Percentiles rank a stretch among this genome's conserved stretches.
Conservation (phyloP, 805 yeast species). For the Ogataea populi-albae region DNA sequence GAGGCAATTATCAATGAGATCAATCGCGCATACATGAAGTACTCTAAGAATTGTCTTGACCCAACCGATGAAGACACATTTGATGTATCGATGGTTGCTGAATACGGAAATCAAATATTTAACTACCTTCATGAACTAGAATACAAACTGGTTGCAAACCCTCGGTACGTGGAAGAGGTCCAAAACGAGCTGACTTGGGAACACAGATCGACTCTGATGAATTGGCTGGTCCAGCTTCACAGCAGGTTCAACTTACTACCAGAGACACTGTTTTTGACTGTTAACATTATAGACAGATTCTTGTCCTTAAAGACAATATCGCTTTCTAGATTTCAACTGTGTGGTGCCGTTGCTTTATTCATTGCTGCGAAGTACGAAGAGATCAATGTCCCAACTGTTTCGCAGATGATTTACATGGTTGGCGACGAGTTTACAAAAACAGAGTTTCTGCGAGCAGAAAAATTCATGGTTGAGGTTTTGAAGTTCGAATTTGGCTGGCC, state of each 20-base stretch:
- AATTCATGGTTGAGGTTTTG: conserved; percentile 66
- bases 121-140: conserved; percentile 73
- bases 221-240: conserved; percentile 90
- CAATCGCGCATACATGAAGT: conserved; percentile 47
- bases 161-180: conserved; percentile 65
- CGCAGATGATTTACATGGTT: conserved; percentile 80
- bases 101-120: conserved; percentile 85
- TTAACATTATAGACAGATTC: conserved; percentile 83
- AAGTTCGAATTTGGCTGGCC: conserved; percentile 80
- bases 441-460: conserved; percentile 79
- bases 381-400: conserved; percentile 81
- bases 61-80: conserved; percentile 79
- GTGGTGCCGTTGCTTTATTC: conserved; percentile 86
- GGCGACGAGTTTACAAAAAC: conserved; percentile 77
- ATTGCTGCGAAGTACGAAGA: conserved; percentile 95
- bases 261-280: conserved; percentile 79
- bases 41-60: conserved; percentile 53
- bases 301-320: conserved; percentile 71
- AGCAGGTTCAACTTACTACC: conserved; percentile 76
- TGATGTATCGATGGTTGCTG: conserved; percentile 89
- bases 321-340: conserved; percentile 82
- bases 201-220: conserved; percentile 79
- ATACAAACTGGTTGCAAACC: conserved; percentile 63
- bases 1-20: conserved; percentile 48
- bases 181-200: conserved; percentile 76